Evolutionary conservation across 2,329 filamentous ascomycete genomes (phyloP).

Genomic region (Domatiomyces catenatus): DNA sequence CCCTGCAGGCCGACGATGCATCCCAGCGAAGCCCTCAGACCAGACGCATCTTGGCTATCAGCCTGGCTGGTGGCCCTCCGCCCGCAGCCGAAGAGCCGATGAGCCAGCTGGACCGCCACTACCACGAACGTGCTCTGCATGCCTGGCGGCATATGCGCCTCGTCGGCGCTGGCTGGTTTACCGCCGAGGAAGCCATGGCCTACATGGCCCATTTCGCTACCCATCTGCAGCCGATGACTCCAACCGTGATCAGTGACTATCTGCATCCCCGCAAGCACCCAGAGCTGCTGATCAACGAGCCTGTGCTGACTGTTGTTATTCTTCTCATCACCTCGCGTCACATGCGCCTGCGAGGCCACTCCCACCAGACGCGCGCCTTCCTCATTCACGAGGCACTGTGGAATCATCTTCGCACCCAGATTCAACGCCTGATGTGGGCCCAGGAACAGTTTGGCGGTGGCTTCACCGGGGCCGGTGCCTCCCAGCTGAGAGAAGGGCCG

Average conservation of each 20-base stretch:
- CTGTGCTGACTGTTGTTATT: slow-evolving; percentile 79
- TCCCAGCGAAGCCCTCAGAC: neutral
- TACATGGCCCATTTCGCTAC: slow-evolving; percentile 96
- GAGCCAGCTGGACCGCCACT: neutral
- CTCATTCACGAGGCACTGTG: slow-evolving; percentile 91
- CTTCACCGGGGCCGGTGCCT: slow-evolving; percentile 57
- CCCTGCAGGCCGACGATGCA: neutral
- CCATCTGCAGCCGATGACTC: slow-evolving; percentile 78
- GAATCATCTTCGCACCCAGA: slow-evolving; percentile 88
- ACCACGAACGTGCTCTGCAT: slow-evolving; percentile 41
- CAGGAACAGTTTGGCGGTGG: slow-evolving; percentile 90
- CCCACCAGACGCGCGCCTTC: slow-evolving; percentile 67
- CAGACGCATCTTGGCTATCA: neutral
- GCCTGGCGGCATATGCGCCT: slow-evolving; percentile 90
- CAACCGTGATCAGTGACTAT: slow-evolving; percentile 84
- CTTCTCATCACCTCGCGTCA: slow-evolving; percentile 85
- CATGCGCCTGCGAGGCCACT: slow-evolving; percentile 61
- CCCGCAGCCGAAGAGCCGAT: neutral
- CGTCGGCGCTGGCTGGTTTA: slow-evolving; percentile 94
- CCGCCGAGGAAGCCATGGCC: slow-evolving; percentile 75
- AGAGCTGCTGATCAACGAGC: slow-evolving; percentile 73
- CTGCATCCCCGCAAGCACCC: slow-evolving; percentile 64
- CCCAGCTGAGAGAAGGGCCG: slow-evolving; percentile 51
- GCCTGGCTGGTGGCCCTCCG: neutral
- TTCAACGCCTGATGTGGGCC: slow-evolving; percentile 86